Evolutionary conservation across 305 asterid species (phyloP).

Genomic region (Fraxinus nigra): DNA sequence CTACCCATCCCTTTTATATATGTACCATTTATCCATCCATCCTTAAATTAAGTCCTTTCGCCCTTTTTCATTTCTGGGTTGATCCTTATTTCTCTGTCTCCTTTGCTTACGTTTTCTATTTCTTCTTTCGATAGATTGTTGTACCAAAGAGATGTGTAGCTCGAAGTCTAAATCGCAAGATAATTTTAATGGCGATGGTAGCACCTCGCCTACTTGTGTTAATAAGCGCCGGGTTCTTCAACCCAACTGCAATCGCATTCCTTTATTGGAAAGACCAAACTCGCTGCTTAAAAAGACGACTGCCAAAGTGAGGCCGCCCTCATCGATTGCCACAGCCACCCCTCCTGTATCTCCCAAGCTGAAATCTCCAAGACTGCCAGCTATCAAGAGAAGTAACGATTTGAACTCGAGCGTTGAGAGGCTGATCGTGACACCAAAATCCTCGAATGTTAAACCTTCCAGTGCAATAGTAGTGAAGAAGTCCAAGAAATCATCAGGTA

Average conservation of each 20-base stretch:
- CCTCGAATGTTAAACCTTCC: slow-evolving; percentile 2
- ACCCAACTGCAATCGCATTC: slow-evolving; percentile 45
- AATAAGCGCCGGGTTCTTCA: slow-evolving; percentile 49
- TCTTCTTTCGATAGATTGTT: background rate
- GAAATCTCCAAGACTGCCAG: slow-evolving; percentile 42
- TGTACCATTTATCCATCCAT: slow-evolving; percentile 1
- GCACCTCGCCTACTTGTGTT: background rate
- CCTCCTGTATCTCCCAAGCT: slow-evolving; percentile 35
- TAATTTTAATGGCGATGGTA: background rate
- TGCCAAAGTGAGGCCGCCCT: slow-evolving; percentile 7
- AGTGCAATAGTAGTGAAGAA: slow-evolving; percentile 18
- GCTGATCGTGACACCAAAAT: slow-evolving; percentile 19
- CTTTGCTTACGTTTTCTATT: background rate
- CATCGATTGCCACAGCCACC: slow-evolving; percentile 2
- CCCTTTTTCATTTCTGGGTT: background rate
- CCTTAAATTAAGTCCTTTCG: slow-evolving; percentile 1
- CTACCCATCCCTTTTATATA: slow-evolving; percentile 27
- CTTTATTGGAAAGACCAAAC: slow-evolving; percentile 49
- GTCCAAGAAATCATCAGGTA: slow-evolving; percentile 28
- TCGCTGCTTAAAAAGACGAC: slow-evolving; percentile 24
- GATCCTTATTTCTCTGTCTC: background rate
- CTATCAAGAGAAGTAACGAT: slow-evolving; percentile 32
- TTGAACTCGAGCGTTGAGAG: slow-evolving; percentile 32
- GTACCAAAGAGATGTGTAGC: slow-evolving; percentile 39
- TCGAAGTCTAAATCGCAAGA: slow-evolving; percentile 46